phyloP scores from a whole-genome alignment of 225 moss, liverwort and hornwort species.

The Marchantia paleacea region DNA sequence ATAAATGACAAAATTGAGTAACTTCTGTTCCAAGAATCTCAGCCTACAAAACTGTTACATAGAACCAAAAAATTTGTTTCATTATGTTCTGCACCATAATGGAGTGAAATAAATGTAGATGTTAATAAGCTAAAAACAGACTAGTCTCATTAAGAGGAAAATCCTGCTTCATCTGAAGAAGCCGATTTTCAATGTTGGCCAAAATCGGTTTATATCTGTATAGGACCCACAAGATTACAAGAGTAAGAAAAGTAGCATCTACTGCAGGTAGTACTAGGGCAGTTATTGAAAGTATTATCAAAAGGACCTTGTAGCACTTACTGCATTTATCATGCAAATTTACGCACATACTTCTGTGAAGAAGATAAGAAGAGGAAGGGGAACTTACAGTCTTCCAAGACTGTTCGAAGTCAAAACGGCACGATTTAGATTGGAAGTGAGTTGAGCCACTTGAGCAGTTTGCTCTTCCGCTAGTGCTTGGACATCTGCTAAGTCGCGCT shows the following conservation, averaged over 20 bases:
- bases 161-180: constrained; percentile 79
- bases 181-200: constrained; percentile 69
- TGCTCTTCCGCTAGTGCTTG: constrained; percentile 62
- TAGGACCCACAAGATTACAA: no score
- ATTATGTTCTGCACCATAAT: background rate
- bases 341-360: background rate
- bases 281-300: no score
- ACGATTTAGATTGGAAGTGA: constrained; percentile 72
- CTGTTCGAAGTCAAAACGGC: constrained; percentile 62
- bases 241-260: no score
- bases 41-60: no score
- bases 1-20: no score
- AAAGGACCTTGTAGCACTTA: no score
- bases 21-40: no score
- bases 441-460: constrained; percentile 61
- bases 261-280: no score
- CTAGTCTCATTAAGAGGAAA: background rate
- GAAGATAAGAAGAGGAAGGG: background rate
- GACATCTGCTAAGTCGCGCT: constrained; percentile 69
- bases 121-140: constrained; percentile 7
- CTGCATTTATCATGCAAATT: no score
- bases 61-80: no score
- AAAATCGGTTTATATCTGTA: constrained; percentile 84
- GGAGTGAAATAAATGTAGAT: background rate
- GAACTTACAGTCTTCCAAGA: constrained; percentile 67